Conservation (phyloP, 257 asterid genomes). For the Solanum boliviense region DNA sequence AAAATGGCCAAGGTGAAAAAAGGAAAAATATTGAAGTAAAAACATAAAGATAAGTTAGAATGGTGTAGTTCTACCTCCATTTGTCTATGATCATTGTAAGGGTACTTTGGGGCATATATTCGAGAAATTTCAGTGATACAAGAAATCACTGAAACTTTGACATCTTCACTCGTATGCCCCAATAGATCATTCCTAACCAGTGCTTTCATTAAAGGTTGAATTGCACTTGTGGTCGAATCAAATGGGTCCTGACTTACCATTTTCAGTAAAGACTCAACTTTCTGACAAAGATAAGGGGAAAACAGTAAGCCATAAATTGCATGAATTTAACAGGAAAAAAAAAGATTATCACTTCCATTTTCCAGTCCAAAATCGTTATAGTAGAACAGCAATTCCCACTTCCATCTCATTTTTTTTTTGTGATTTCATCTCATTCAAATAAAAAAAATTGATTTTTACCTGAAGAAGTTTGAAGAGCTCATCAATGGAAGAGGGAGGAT, state of each 20-base stretch:
- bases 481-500: slow-evolving; percentile 11
- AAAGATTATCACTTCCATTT: not conserved
- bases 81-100: slow-evolving; percentile 22
- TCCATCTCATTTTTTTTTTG: not conserved
- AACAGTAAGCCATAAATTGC: not conserved
- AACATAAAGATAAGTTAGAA: not conserved
- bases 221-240: slow-evolving; percentile 13
- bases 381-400: not conserved
- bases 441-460: not conserved
- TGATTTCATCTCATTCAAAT: not conserved
- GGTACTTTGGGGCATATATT: slow-evolving; percentile 39
- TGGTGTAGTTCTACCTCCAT: slow-evolving; percentile 27
- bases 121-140: slow-evolving; percentile 52
- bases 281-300: slow-evolving; percentile 17
- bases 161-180: slow-evolving; percentile 16
- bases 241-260: slow-evolving; percentile 40
- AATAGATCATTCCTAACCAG: slow-evolving; percentile 20
- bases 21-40: not conserved
- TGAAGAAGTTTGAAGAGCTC: slow-evolving; percentile 20
- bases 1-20: not conserved
- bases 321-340: not conserved
- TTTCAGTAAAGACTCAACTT: slow-evolving; percentile 27
- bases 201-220: slow-evolving; percentile 36
- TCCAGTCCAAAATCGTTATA: not conserved
- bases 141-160: slow-evolving; percentile 34